Evolutionary conservation across 164 flowering plant species (phyloP), one percentile per base, ranked within the genome.

Genomic region (Umbilicus rupestris): DNA sequence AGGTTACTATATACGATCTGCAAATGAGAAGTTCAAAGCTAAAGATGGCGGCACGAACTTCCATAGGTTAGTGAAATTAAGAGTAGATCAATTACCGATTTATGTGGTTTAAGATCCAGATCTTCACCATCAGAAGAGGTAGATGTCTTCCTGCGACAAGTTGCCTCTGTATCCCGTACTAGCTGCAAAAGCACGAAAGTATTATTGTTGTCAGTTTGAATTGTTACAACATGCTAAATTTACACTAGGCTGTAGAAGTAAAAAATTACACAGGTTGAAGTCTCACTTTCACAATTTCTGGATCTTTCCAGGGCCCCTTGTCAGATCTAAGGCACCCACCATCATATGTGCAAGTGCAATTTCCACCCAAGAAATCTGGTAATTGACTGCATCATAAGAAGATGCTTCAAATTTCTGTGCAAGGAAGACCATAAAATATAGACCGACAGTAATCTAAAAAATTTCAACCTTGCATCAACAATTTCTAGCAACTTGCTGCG

Each of bases 301-400:
- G 84, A 76, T 92, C 87, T 63, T 82, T 90, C 98, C 98, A 92
- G 8, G 98, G 98, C 58, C 98, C 98, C 76, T 86, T 92, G 55
- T 80, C 78, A 63, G 92, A 82, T 67, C 81, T 75, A 62, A 92
- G 80, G 64, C 98, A 92, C n/a, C 97, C 97, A 52, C 96, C 96
- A 64, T 74, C 81, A 77, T 77, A 75, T 64, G 81, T 66, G 69
- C 98, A 92, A 1, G 83, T 74, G 71, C 98, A 92, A 42, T 75
- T 77, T 67, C 98, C 98, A 65, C 98, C 98, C 41, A 92, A 81
- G 75, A 90, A 87, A 73, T 80, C 83, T n/a, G 98, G 98, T 76
- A 92, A 73, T 78, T 92, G 90, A 71, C 98, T 92, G 89, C 67
- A 70, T 52, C 47, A 70, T 55, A 65, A 62, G 30, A 65, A 64